Conservation (phyloP, 2,329 filamentous ascomycete species). For the Trichoderma harzianum region DNA sequence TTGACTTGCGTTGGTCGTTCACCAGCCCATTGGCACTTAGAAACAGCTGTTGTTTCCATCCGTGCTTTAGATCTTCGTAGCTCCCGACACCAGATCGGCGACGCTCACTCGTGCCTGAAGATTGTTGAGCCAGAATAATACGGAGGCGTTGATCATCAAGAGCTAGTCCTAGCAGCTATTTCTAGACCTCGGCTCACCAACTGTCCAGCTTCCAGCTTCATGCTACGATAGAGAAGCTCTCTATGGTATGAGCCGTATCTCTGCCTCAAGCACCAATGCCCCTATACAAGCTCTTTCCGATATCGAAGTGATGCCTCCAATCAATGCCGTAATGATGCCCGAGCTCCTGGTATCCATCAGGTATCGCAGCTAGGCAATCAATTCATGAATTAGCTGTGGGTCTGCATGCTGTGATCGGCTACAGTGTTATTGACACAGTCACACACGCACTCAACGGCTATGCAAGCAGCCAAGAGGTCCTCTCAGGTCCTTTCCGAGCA, state of each 20-base stretch:
- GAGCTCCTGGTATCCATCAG: neutral
- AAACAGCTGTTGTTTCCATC: neutral
- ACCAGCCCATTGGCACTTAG: neutral
- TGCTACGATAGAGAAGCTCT: neutral
- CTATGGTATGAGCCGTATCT: no score
- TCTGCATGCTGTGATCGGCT: constrained; percentile 8
- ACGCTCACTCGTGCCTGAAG: neutral
- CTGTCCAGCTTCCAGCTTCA: neutral
- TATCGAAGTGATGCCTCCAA: neutral
- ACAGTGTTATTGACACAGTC: constrained; percentile 12
- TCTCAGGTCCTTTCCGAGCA: neutral
- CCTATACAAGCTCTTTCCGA: neutral
- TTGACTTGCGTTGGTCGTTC: neutral
- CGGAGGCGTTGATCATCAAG: neutral
- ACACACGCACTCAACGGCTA: neutral
- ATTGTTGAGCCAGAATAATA: neutral
- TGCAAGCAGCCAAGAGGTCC: neutral
- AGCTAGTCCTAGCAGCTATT: neutral
- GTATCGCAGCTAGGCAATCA: neutral
- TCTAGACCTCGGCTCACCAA: neutral
- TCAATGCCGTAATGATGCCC: neutral
- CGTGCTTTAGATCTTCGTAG: neutral
- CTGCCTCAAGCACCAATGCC: neutral
- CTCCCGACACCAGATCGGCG: constrained; percentile 6
- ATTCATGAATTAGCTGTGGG: neutral